Evolutionary conservation across 768 basidiomycete species (phyloP).

Genomic region (Mycena amicta): DNA sequence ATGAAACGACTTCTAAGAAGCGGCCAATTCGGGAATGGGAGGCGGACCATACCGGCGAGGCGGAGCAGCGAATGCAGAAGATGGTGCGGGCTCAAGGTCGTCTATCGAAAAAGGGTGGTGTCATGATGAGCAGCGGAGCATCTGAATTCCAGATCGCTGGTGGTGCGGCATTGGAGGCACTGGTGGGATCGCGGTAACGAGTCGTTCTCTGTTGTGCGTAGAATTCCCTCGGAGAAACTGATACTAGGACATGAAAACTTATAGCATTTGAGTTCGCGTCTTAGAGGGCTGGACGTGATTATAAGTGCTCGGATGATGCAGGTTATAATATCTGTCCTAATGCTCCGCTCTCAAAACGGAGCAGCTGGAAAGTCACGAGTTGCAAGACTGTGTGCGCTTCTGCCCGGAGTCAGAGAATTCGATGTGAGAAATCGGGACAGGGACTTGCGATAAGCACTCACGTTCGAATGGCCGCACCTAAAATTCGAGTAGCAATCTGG

Average conservation of each 20-base stretch:
- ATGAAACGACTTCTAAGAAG: slow-evolving; percentile 26
- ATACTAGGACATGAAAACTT: no score
- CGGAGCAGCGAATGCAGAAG: slow-evolving; percentile 84
- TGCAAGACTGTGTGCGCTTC: no score
- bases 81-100: slow-evolving; percentile 84
- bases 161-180: slow-evolving; percentile 60
- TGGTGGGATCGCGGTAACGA: slow-evolving; percentile 40
- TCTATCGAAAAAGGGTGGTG: slow-evolving; percentile 76
- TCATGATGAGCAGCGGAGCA: slow-evolving; percentile 65
- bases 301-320: no score
- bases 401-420: no score
- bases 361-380: no score
- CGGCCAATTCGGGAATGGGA: slow-evolving; percentile 39
- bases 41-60: slow-evolving; percentile 49
- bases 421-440: no score
- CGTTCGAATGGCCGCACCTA: slow-evolving; percentile 31
- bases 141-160: slow-evolving; percentile 82
- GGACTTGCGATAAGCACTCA: no score
- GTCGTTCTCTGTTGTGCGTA: not conserved
- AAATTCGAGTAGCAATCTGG: not conserved
- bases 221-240: not conserved
- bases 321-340: no score
- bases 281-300: no score
- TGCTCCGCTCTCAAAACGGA: no score
- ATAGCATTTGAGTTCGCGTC: no score